Evolutionary conservation across 768 basidiomycete genomes (phyloP).

Genomic region (Boletus sensibilis): DNA sequence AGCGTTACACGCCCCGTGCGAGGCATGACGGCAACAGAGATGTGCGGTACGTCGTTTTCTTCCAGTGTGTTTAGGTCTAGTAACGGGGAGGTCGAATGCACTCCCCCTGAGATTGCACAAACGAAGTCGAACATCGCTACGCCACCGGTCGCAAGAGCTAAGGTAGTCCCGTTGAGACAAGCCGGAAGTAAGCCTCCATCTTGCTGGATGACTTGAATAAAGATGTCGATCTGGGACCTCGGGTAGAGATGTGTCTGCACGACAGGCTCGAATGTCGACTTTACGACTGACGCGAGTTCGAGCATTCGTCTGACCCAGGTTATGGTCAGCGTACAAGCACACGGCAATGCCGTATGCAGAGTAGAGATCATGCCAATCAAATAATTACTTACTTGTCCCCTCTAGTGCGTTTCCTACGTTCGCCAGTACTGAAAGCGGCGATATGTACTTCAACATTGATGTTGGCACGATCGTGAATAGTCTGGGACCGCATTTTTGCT

Average conservation of each 20-base stretch:
- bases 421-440: conserved; percentile 83
- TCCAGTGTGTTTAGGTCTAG: conserved; percentile 88
- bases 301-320: conserved; percentile 63
- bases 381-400: conserved; percentile 77
- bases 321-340: conserved; percentile 1
- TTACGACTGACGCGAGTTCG: conserved; percentile 84
- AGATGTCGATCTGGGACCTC: conserved; percentile 91
- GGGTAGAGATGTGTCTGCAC: conserved; percentile 90
- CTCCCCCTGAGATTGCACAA: conserved; percentile 84
- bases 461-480: conserved; percentile 82
- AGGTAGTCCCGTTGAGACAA: conserved; percentile 91
- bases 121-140: conserved; percentile 90
- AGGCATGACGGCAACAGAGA: conserved; percentile 90
- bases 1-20: conserved; percentile 82
- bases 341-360: not conserved
- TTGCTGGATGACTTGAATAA: conserved; percentile 88
- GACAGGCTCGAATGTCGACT: conserved; percentile 95
- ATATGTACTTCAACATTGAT: conserved; percentile 89
- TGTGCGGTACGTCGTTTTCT: conserved; percentile 85
- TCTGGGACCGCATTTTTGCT: conserved; percentile 74
- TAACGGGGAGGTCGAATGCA: conserved; percentile 76
- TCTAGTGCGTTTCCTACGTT: conserved; percentile 69
- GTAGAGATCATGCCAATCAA: not conserved
- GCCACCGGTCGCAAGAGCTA: conserved; percentile 88
- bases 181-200: conserved; percentile 91